Evolutionary conservation across 495 filamentous ascomycete species (phyloP), one percentile per base, ranked within the genome.

Genomic region (Aspergillus funiculosus): DNA sequence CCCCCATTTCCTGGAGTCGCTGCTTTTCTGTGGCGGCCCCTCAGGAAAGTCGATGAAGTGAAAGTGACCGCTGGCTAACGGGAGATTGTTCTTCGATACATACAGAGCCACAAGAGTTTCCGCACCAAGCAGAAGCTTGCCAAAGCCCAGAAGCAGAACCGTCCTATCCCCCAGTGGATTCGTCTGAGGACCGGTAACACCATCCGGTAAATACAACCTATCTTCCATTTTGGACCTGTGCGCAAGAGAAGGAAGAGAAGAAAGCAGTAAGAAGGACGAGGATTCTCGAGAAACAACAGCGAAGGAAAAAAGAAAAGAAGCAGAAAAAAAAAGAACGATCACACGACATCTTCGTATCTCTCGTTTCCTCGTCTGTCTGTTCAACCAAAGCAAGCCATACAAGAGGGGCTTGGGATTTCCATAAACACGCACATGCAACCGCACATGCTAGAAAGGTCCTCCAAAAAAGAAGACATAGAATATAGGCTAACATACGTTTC

Each of bases 121-220:
- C 85, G 87, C 69, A 94, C 88, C 73, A 98, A 98, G 91, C 86
- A 92, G 73, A 98, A 98, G 92, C 92, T 98, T 78, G 92, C 94
- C 65, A 95, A 89, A 80, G 92, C 92, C 66, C 89, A 95, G 80
- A 95, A 94, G 78, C 89, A 95, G 79, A 98, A 97, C 85, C 80
- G 94, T 60, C 92, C 92, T 51, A 96, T 98, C 71, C 92, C 92
- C 53, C 92, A 98, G 81, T 98, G 92, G 92, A 97, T 98, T 69
- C 85, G 92, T 63, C 81, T 98, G 61, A 84, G 92, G 66, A 98
- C 92, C 54, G 85, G 84, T 71, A 98, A 98, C 80, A 98, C 91
- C 76, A 95, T 96, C 74, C 80, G 89, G 89, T 96, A 83, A 74
- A 80, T 68, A 52, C 17, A 10, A 39, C 32, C 32, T 9, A 31